Evolutionary conservation across 148 eudicot species (phyloP), one percentile per base, ranked within the genome.

Genomic region (Rhododendron williamsianum): DNA sequence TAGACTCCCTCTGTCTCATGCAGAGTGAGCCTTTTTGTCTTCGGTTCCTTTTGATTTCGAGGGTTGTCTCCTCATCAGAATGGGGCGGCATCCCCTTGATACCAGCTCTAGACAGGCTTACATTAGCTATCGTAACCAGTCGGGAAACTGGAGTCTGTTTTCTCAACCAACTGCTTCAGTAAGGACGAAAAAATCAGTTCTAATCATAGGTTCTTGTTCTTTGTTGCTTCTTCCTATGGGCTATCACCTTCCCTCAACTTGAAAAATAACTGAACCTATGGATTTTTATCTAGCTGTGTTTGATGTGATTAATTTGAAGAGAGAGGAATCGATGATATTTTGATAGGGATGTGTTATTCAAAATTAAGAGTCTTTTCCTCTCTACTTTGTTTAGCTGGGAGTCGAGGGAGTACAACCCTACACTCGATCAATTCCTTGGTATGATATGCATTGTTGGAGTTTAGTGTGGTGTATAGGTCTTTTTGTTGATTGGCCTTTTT

Each of bases 221-320:
- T 27, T 69, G 36, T 10, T 69, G 18, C 30, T 69, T 27, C 30
- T 11, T 25, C 36, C 35, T 27, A 69, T 27, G 0, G 16, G 5
- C 74, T 69, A 69, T 69, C 74, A 69, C 33, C 74, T 27, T 69
- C 74, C 67, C 74, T 69, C 74, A 69, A 69, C 74, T 27, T 25
- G 74, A 27, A 27, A 69, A 69, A 69, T 69, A 12, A 30, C 36
- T 11, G 6, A 12, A 3, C 33, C 35, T 67, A 3, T 67, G 73
- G 73, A 10, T 67, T 9, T 9, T 25, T 10, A 2, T 25, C 33
- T 4, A 3, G 4, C 33, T 67, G 6, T 67, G 73, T 27, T 67
- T 67, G 30, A 67, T 67, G 13, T 67, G 73, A 27, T 67, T 67
- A 25, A 27, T 67, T 67, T 67, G 33, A 11, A 25, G 73, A 67